Evolutionary conservation across 1,139 yeast genomes (phyloP).

Genomic region (Diutina rugosa): DNA sequence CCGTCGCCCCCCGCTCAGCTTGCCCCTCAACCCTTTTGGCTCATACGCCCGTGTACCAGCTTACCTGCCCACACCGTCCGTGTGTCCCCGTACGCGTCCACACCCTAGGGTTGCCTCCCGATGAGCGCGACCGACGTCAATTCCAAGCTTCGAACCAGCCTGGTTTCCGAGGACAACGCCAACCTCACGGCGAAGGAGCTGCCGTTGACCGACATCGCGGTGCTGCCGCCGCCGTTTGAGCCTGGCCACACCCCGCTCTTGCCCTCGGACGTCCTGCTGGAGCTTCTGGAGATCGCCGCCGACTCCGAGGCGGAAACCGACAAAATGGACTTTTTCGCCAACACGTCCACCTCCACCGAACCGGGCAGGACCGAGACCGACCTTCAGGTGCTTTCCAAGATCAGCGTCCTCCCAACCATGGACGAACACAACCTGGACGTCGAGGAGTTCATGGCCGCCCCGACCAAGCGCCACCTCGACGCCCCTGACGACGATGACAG

Average conservation of each 20-base stretch:
- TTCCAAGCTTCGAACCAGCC: neutral
- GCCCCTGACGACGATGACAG: neutral
- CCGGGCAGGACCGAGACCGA: constrained; percentile 20
- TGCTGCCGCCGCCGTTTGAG: constrained; percentile 27
- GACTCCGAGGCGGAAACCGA: constrained; percentile 77
- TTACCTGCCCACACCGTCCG: neutral
- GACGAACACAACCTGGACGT: constrained; percentile 22
- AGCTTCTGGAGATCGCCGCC: constrained; percentile 44
- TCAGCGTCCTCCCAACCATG: constrained; percentile 30
- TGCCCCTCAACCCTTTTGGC: neutral
- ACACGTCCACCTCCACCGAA: constrained; percentile 8
- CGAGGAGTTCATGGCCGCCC: neutral
- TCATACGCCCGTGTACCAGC: neutral
- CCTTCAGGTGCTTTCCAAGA: constrained; percentile 23
- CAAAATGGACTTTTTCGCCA: constrained; percentile 46
- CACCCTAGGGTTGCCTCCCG: neutral
- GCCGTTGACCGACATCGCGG: constrained; percentile 28
- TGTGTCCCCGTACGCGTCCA: neutral
- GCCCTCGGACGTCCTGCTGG: constrained; percentile 11
- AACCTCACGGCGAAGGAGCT: constrained; percentile 12
- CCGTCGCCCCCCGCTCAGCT: neutral
- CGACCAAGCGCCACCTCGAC: neutral
- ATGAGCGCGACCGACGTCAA: neutral
- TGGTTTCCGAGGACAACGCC: constrained; percentile 1
- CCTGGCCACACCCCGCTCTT: constrained; percentile 2